phyloP scores from a whole-genome alignment of 805 yeast genomes.

The Kluyveromyces wickerhamii region DNA sequence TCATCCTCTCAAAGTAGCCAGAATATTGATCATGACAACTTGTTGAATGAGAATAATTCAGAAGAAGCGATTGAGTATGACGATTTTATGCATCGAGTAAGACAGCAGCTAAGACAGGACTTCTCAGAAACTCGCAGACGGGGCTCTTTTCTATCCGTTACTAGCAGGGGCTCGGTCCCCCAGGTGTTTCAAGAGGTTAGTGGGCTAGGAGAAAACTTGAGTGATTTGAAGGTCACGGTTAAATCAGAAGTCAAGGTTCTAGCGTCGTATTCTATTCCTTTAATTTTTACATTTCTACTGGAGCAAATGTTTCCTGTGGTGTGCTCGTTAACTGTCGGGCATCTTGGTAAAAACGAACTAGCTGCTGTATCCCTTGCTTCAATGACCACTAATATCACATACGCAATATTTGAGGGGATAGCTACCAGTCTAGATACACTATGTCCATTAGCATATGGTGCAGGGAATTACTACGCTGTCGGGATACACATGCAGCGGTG shows the following conservation, averaged over 20 bases:
- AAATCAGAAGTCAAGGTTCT: constrained; percentile 31
- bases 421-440: constrained; percentile 77
- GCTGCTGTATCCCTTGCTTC: constrained; percentile 81
- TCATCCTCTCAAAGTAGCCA: constrained; percentile 20
- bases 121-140: constrained; percentile 3
- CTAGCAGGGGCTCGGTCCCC: constrained; percentile 27
- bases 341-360: constrained; percentile 66
- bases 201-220: constrained; percentile 23
- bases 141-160: constrained; percentile 22
- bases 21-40: constrained; percentile 16
- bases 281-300: constrained; percentile 60
- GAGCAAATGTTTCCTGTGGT: constrained; percentile 73
- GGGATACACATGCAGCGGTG: constrained; percentile 72
- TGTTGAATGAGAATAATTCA: constrained; percentile 10
- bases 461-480: constrained; percentile 58
- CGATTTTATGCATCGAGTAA: constrained; percentile 26
- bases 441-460: constrained; percentile 82
- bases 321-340: constrained; percentile 79
- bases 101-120: constrained; percentile 14
- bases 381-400: constrained; percentile 76
- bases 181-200: constrained; percentile 21
- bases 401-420: constrained; percentile 74
- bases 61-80: constrained; percentile 21
- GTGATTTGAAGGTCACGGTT: constrained; percentile 30
- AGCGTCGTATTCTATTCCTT: constrained; percentile 39